Evolutionary conservation across 23 red algal species (phyloP).

Genomic region (Gracilaria domingensis): DNA sequence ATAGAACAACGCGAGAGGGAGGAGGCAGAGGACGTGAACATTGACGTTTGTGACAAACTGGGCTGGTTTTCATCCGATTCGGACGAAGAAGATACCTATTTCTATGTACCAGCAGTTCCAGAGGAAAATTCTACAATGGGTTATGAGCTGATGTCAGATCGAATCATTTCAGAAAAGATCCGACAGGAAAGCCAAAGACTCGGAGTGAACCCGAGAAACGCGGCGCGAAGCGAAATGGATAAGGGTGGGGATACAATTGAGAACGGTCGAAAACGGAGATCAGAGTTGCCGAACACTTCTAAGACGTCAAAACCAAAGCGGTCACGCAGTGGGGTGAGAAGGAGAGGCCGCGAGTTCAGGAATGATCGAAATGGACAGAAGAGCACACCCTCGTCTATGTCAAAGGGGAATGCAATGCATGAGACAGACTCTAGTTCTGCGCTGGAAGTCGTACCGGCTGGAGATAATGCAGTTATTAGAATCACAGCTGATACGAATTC

Average conservation of each 20-base stretch:
- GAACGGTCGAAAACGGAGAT: constrained; percentile 18
- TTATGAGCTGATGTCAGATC: constrained; percentile 22
- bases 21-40: constrained; percentile 65
- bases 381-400: not conserved
- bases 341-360: not conserved
- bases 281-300: not conserved
- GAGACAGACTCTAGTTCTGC: not conserved
- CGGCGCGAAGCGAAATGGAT: not conserved
- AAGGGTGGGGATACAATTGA: not conserved
- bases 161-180: constrained; percentile 33
- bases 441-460: not conserved
- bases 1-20: constrained; percentile 31
- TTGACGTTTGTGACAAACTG: constrained; percentile 31
- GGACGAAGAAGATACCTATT: constrained; percentile 68
- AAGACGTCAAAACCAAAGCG: constrained; percentile 13
- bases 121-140: not conserved
- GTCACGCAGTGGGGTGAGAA: not conserved
- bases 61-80: constrained; percentile 72
- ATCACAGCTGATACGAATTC: not conserved
- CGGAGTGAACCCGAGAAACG: not conserved
- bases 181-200: not conserved
- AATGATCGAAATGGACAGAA: constrained; percentile 3
- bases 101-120: constrained; percentile 69
- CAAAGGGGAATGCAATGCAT: not conserved
- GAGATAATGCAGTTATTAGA: not conserved